These are phyloP conservation scores for Fusarium sp. DNA, from an alignment of 2,329 filamentous ascomycete species.

Conservation along the genomic window DNA sequence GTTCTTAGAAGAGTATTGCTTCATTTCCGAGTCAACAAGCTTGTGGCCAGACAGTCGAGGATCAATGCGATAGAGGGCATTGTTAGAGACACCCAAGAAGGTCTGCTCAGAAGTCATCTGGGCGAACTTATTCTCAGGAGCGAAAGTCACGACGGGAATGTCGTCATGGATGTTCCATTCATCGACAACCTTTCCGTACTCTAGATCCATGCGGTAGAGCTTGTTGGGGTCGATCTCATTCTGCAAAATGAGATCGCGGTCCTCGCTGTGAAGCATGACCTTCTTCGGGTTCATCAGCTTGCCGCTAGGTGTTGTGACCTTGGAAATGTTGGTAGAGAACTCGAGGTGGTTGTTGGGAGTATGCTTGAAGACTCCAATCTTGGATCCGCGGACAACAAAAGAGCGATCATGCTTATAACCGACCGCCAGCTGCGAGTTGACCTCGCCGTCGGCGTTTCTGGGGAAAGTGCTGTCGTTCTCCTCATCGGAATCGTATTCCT, in stretches of 20 bases:
- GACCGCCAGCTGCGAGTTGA: slow-evolving; percentile 94
- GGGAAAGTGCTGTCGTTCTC: slow-evolving; percentile 81
- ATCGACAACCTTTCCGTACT: slow-evolving; percentile 97
- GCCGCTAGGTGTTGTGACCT: slow-evolving; percentile 89
- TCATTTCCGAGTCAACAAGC: slow-evolving; percentile 90
- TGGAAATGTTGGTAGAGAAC: slow-evolving; percentile 97
- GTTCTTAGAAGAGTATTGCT: slow-evolving; percentile 97
- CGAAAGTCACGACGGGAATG: slow-evolving; percentile 91
- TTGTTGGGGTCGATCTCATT: slow-evolving; percentile 87
- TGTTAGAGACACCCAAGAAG: slow-evolving; percentile 92
- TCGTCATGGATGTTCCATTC: slow-evolving; percentile 99
- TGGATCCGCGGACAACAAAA: slow-evolving; percentile 95
- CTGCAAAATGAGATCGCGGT: slow-evolving; percentile 90
- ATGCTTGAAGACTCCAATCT: slow-evolving; percentile 99
- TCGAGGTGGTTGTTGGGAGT: slow-evolving; percentile 92
- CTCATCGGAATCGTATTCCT: slow-evolving; percentile 77
- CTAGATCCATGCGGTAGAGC: slow-evolving; percentile 96
- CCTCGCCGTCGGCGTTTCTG: slow-evolving; percentile 78
- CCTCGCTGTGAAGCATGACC: slow-evolving; percentile 94
- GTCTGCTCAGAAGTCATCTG: slow-evolving; percentile 97
- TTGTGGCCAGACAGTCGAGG: slow-evolving; percentile 91
- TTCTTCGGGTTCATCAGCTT: slow-evolving; percentile 94
- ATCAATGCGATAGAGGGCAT: slow-evolving; percentile 93
- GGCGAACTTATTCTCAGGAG: slow-evolving; percentile 96
- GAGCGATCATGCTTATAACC: slow-evolving; percentile 98